Evolutionary conservation across 2,329 filamentous ascomycete genomes (phyloP), one percentile per base, ranked within the genome.

Genomic region (Scortechinia acanthostroma): DNA sequence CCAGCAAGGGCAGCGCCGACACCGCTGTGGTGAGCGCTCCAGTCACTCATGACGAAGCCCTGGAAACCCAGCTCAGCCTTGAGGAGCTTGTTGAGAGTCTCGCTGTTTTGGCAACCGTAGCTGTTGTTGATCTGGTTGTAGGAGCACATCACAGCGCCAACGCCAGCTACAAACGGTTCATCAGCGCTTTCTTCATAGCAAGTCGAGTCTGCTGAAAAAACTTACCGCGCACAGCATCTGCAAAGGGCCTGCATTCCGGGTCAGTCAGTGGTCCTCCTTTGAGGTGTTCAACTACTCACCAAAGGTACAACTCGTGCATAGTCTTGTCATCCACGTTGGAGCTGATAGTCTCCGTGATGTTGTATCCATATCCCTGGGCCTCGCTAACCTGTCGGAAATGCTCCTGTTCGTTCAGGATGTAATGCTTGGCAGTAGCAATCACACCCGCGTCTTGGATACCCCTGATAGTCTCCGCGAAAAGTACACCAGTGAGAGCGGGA

Each of bases 371-470:
- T 10, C 17, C 35, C 6, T 10, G 35, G 20, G 35, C 35, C 17
- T 40, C 35, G 20, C 10, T 6, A 40, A 40, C 35, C 35, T 40
- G 35, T 49, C 80, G 73, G 3, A 53, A 47, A 5, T 49, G 53
- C 59, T 95, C 88, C 58, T 95, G 89, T 61, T 94, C 88, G 50
- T 88, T 90, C 44, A 68, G 74, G 15, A 91, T 69, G 42, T 73
- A 88, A 55, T 91, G 87, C 66, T 77, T 78, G n/a, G 69, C 70
- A 48, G 70, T 74, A 1, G 88, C 85, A 53, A 90, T 88, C 1
- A 94, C 85, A 0, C 86, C 86, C 43, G 77, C 72, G 2, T 75
- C 74, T 57, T 90, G 86, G 6, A 88, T 81, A 1, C 84, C 86
- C 33, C 69, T 66, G 42, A 90, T 83, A 0, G 83, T 87, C 50